These are phyloP conservation scores for Saturnispora galanensis DNA, from an alignment of 805 yeast genomes.

Conservation along the genomic window DNA sequence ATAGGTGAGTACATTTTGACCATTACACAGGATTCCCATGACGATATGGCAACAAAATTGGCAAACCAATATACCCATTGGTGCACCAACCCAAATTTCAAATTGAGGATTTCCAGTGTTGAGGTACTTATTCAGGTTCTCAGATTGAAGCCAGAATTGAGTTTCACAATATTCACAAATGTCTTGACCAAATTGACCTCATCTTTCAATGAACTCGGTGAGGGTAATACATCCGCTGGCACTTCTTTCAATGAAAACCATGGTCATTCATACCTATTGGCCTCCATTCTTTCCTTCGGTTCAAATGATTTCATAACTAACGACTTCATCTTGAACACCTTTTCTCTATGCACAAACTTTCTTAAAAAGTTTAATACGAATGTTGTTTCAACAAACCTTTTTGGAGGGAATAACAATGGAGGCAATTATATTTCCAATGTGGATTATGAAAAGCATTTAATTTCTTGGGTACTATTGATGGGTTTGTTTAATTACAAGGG, in stretches of 20 bases:
- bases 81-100: slow-evolving; percentile 30
- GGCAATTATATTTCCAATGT: slow-evolving; percentile 22
- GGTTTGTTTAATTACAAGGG: slow-evolving; percentile 51
- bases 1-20: slow-evolving; percentile 24
- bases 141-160: slow-evolving; percentile 28
- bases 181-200: slow-evolving; percentile 27
- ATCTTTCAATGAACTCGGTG: slow-evolving; percentile 26
- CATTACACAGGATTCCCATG: slow-evolving; percentile 7
- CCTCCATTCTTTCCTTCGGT: slow-evolving; percentile 23
- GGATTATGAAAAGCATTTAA: slow-evolving; percentile 29
- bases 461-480: slow-evolving; percentile 53
- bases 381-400: slow-evolving; percentile 26
- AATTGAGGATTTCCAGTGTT: slow-evolving; percentile 33
- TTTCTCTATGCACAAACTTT: slow-evolving; percentile 21
- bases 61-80: slow-evolving; percentile 29
- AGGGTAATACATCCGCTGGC: slow-evolving; percentile 12
- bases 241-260: slow-evolving; percentile 23
- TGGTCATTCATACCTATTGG: slow-evolving; percentile 25
- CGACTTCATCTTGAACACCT: slow-evolving; percentile 24
- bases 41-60: slow-evolving; percentile 24
- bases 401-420: slow-evolving; percentile 16
- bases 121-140: slow-evolving; percentile 26
- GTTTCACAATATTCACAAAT: slow-evolving; percentile 24
- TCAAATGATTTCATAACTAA: slow-evolving; percentile 24
- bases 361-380: slow-evolving; percentile 28